Conservation (phyloP, 1,284 basidiomycete genomes). For the Austroboletus olivaceoglutinosus region DNA sequence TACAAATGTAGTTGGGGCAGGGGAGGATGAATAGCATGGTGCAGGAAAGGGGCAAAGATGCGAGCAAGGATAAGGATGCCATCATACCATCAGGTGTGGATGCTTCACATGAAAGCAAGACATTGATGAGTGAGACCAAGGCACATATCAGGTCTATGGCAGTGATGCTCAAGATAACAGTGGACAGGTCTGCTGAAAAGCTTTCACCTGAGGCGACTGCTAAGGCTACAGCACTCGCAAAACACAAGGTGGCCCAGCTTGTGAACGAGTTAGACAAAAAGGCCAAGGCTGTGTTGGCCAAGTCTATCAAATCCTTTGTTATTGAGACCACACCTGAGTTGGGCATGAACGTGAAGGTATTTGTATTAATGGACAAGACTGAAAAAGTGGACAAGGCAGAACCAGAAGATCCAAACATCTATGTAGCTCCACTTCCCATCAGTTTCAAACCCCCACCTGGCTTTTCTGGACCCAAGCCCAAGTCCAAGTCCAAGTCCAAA, state of each 20-base stretch:
- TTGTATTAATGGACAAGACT: slow-evolving; percentile 32
- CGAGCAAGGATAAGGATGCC: too few relatives aligned
- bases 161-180: slow-evolving; percentile 48
- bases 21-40: too few relatives aligned
- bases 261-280: slow-evolving; percentile 60
- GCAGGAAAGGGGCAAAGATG: too few relatives aligned
- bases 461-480: slow-evolving; percentile 57
- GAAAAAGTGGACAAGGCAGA: slow-evolving; percentile 29
- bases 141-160: slow-evolving; percentile 49
- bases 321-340: slow-evolving; percentile 20
- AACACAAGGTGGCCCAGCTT: slow-evolving; percentile 51
- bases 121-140: slow-evolving; percentile 40
- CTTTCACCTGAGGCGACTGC: slow-evolving; percentile 37
- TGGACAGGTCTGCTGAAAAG: slow-evolving; percentile 43
- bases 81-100: too few relatives aligned
- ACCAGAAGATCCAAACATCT: slow-evolving; percentile 49
- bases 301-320: slow-evolving; percentile 32
- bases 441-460: slow-evolving; percentile 92
- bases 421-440: slow-evolving; percentile 75
- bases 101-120: slow-evolving; percentile 35
- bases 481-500: too few relatives aligned
- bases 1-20: slow-evolving; percentile 43
- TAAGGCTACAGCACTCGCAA: slow-evolving; percentile 44
- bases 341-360: slow-evolving; percentile 22
- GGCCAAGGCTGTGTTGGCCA: slow-evolving; percentile 67